Evolutionary conservation across 179 eudicot species (phyloP).

Genomic region (Nepenthes alata): DNA sequence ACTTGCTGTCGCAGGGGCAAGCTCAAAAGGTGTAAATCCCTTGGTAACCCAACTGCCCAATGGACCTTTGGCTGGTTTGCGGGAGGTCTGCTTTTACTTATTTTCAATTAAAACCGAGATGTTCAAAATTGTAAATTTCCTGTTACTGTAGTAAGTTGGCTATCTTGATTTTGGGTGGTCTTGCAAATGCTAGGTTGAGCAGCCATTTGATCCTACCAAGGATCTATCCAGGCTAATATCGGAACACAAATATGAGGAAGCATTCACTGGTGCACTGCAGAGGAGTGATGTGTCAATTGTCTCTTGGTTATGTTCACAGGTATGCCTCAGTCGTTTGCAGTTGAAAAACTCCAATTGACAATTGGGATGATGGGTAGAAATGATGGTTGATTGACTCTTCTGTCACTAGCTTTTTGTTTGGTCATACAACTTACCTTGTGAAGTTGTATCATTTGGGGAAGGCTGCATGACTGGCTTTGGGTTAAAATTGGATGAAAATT

Average conservation of each 20-base stretch:
- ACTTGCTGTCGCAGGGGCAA: constrained; percentile 68
- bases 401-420: too few species aligned
- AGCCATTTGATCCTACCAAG: constrained; percentile 73
- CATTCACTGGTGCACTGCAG: constrained; percentile 82
- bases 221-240: constrained; percentile 71
- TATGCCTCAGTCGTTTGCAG: constrained; percentile 9
- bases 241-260: constrained; percentile 85
- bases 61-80: constrained; percentile 74
- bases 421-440: too few species aligned
- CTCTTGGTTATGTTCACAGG: constrained; percentile 98
- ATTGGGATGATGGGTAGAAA: not conserved
- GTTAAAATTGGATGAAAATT: too few species aligned
- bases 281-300: constrained; percentile 87
- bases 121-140: not conserved
- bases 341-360: not conserved
- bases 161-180: not conserved
- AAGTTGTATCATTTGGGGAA: too few species aligned
- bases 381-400: not conserved
- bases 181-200: constrained; percentile 49
- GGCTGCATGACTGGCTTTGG: too few species aligned
- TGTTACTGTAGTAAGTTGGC: not conserved
- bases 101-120: not conserved
- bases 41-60: constrained; percentile 55
- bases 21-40: constrained; percentile 42
- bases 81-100: constrained; percentile 29